Conservation (phyloP, 2,329 filamentous ascomycete genomes). For the Bipolaris oryzae region DNA sequence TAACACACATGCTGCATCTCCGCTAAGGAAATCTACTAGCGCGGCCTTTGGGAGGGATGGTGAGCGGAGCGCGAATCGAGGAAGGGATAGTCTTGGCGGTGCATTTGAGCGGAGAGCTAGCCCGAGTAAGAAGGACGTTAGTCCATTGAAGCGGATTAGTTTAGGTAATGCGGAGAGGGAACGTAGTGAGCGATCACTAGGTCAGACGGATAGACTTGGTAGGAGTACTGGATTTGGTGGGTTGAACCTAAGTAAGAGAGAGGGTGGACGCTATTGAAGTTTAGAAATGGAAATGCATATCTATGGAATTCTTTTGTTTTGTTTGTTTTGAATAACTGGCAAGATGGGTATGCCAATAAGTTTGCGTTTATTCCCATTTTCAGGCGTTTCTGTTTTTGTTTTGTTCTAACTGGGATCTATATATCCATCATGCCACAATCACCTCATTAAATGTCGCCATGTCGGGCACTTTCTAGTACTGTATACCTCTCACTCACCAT, state of each 20-base stretch:
- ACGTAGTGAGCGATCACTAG: slow-evolving; percentile 18
- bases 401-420: too few species aligned
- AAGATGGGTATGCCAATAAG: not conserved
- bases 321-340: not conserved
- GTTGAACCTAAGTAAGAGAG: slow-evolving; percentile 34
- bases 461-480: too few species aligned
- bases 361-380: not conserved
- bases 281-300: not conserved
- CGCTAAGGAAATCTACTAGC: slow-evolving; percentile 77
- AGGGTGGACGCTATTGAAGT: slow-evolving; percentile 33
- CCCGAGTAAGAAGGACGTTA: slow-evolving; percentile 47
- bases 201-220: slow-evolving; percentile 26
- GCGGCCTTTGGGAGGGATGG: slow-evolving; percentile 56
- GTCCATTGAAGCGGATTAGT: slow-evolving; percentile 54
- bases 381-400: too few species aligned
- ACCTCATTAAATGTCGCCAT: too few species aligned
- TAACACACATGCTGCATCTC: slow-evolving; percentile 79
- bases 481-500: too few species aligned
- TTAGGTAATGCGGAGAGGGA: slow-evolving; percentile 34
- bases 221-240: slow-evolving; percentile 32
- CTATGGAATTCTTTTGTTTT: not conserved
- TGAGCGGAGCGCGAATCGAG: slow-evolving; percentile 19
- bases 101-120: slow-evolving; percentile 39
- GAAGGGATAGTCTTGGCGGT: slow-evolving; percentile 28
- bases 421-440: too few species aligned